Evolutionary conservation across 2,329 filamentous ascomycete species (phyloP).

Genomic region (Colletotrichum lupini): DNA sequence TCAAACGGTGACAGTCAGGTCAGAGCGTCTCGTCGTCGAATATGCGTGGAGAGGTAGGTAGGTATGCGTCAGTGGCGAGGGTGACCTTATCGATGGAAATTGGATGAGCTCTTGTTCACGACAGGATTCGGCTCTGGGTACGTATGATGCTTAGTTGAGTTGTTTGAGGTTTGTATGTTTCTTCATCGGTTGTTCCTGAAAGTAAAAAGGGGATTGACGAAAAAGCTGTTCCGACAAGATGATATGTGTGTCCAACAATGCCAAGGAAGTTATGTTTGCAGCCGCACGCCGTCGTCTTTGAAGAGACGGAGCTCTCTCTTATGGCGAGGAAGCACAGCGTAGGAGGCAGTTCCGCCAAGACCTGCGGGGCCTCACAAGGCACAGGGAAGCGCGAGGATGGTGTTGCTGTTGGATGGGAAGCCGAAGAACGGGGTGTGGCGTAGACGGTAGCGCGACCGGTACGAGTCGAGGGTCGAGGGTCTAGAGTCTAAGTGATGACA

Average conservation of each 20-base stretch:
- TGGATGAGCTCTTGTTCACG: background rate
- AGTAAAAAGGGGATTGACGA: background rate
- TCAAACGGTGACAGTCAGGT: background rate
- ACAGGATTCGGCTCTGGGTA: background rate
- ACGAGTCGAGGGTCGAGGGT: conserved; percentile 4
- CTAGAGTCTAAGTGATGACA: conserved; percentile 10
- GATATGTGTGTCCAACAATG: background rate
- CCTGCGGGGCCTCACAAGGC: conserved; percentile 29
- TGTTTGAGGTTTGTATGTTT: background rate
- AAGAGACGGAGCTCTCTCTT: conserved; percentile 17
- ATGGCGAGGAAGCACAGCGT: conserved; percentile 6
- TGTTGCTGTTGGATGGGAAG: conserved; percentile 22
- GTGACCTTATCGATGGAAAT: background rate
- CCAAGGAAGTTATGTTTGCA: background rate
- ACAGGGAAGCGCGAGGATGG: conserved; percentile 22
- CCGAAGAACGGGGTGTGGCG: conserved; percentile 20
- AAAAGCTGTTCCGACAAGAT: background rate
- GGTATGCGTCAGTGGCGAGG: background rate
- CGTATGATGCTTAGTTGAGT: conserved; percentile 9
- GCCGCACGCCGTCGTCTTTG: background rate
- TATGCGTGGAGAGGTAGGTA: background rate
- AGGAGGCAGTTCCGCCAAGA: conserved; percentile 32
- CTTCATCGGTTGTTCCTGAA: background rate
- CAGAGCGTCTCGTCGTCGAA: conserved; percentile 3
- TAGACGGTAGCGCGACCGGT: conserved; percentile 1